Evolutionary conservation across 2,329 filamentous ascomycete species (phyloP).

Genomic region (Cercospora sp.): DNA sequence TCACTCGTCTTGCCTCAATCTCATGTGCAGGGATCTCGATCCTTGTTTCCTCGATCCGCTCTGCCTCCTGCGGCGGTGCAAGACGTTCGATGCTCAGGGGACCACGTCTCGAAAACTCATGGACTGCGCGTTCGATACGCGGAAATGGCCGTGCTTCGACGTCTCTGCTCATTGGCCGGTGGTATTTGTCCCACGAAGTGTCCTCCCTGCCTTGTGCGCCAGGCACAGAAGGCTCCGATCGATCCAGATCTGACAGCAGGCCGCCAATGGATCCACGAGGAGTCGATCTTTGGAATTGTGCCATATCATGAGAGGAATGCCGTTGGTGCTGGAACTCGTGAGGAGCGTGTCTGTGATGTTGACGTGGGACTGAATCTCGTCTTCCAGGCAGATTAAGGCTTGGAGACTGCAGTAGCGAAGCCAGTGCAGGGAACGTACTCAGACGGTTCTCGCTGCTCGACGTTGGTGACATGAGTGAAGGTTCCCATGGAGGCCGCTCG

Average conservation of each 20-base stretch:
- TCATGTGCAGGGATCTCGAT: not conserved
- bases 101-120: slow-evolving; percentile 22
- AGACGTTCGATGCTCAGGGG: slow-evolving; percentile 26
- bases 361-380: not conserved
- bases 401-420: not conserved
- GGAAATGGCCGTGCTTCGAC: slow-evolving; percentile 4
- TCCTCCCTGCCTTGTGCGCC: slow-evolving; percentile 15
- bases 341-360: slow-evolving; percentile 12
- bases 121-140: slow-evolving; percentile 12
- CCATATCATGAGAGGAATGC: slow-evolving; percentile 2
- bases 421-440: not conserved
- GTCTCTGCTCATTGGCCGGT: slow-evolving; percentile 17
- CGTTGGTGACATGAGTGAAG: slow-evolving; percentile 12
- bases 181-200: slow-evolving; percentile 20
- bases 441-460: slow-evolving; percentile 5
- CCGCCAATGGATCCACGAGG: not conserved
- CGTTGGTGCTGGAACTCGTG: slow-evolving; percentile 9
- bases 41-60: not conserved
- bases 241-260: slow-evolving; percentile 2
- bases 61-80: slow-evolving; percentile 7
- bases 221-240: slow-evolving; percentile 9
- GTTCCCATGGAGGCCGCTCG: slow-evolving; percentile 6
- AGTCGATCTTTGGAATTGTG: not conserved
- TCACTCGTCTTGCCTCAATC: not conserved
- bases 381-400: slow-evolving; percentile 4